phyloP scores from a whole-genome alignment of 1,284 basidiomycete species.

The Kwoniella shivajii region DNA sequence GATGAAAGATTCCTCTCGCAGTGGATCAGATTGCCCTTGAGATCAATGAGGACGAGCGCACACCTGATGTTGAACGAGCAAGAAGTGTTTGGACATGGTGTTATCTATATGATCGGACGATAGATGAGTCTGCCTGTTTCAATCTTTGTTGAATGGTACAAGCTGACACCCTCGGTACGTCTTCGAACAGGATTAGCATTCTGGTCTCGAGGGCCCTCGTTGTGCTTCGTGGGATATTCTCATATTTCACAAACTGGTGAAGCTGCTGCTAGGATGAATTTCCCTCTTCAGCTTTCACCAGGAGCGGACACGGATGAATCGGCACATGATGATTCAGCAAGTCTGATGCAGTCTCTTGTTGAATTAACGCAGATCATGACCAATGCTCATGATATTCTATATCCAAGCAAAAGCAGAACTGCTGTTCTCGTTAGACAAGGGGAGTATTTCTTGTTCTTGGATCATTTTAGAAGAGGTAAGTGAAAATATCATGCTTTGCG shows the following conservation, averaged over 20 bases:
- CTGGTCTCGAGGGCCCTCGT: constrained; percentile 54
- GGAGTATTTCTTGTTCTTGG: constrained; percentile 55
- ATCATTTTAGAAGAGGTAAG: constrained; percentile 43
- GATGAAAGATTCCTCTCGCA: constrained; percentile 4
- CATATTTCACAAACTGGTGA: constrained; percentile 50
- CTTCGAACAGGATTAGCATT: constrained; percentile 55
- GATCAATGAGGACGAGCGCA: constrained; percentile 38
- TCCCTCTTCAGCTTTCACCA: constrained; percentile 49
- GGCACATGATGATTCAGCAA: constrained; percentile 35
- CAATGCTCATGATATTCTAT: constrained; percentile 55
- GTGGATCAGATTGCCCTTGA: constrained; percentile 50
- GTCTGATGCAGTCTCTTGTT: constrained; percentile 46
- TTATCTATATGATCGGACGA: constrained; percentile 55
- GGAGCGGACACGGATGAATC: constrained; percentile 5
- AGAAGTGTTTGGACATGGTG: constrained; percentile 56
- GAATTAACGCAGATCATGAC: constrained; percentile 57
- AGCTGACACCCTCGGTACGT: constrained; percentile 26
- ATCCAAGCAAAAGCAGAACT: constrained; percentile 52
- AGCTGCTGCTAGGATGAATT: constrained; percentile 48
- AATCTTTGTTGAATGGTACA: not conserved
- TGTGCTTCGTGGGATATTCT: constrained; percentile 53
- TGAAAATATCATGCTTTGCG: not conserved
- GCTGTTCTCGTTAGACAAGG: constrained; percentile 51
- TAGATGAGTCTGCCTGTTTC: constrained; percentile 31
- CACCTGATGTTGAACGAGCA: constrained; percentile 49